A percentile compares a stretch with the other conserved stretches of the same genome.
These are phyloP conservation scores for Irpex rosettiformis DNA, from an alignment of 1,284 basidiomycete species.

Conservation along the genomic window DNA sequence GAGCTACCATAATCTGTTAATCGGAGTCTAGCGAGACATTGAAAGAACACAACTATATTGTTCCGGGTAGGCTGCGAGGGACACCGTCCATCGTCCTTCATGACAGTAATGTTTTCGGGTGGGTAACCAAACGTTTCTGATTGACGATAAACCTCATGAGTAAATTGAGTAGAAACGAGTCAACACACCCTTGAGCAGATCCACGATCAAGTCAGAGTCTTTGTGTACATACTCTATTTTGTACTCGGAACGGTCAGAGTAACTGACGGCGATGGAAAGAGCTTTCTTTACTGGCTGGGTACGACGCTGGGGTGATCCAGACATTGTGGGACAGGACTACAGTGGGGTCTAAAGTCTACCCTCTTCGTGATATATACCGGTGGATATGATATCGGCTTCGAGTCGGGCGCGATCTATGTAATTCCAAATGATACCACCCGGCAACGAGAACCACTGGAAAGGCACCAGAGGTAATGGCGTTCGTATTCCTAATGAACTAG, in stretches of 20 bases:
- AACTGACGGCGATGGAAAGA: conserved; percentile 1
- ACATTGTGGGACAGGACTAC: neutral
- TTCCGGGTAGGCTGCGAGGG: conserved; percentile 17
- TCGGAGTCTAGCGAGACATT: no score
- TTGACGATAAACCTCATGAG: neutral
- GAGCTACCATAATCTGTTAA: conserved; percentile 9
- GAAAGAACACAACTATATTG: conserved; percentile 17
- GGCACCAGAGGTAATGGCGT: no score
- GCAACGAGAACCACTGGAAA: no score
- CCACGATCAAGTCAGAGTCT: neutral
- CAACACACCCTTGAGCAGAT: neutral
- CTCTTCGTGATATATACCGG: no score
- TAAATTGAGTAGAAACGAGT: neutral
- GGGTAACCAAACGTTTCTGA: conserved; percentile 15
- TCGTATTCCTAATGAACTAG: no score
- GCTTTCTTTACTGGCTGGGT: neutral
- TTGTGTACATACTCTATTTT: neutral
- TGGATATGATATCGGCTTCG: no score
- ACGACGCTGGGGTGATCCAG: neutral
- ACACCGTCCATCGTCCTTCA: conserved; percentile 15
- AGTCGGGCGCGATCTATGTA: no score
- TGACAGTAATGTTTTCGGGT: conserved; percentile 17
- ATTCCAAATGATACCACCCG: no score
- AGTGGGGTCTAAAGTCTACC: no score
- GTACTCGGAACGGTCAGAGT: neutral